A percentile compares a stretch with the other conserved stretches of the same genome.
phyloP scores from a whole-genome alignment of 495 filamentous ascomycete genomes.

The Astrocystis sublimbata region DNA sequence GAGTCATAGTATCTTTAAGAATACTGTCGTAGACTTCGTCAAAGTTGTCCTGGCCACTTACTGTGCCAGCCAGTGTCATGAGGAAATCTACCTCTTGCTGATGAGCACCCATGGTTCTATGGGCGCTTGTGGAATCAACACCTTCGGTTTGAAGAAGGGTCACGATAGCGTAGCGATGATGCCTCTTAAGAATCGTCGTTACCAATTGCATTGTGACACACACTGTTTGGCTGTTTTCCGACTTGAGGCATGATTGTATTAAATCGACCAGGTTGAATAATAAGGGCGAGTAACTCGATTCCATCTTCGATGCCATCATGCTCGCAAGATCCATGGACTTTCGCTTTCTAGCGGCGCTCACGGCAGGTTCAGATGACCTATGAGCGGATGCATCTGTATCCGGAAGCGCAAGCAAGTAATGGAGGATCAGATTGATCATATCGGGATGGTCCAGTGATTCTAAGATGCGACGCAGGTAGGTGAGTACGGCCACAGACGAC shows the following conservation, averaged over 20 bases:
- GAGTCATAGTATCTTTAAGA: conserved; percentile 71
- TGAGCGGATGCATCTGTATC: conserved; percentile 35
- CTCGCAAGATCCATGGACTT: conserved; percentile 88
- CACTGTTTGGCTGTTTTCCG: conserved; percentile 82
- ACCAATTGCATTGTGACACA: conserved; percentile 83
- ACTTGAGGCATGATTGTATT: conserved; percentile 80
- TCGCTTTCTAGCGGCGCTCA: conserved; percentile 71
- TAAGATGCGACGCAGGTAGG: conserved; percentile 86
- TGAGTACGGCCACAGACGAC: conserved; percentile 92
- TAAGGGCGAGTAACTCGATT: conserved; percentile 72
- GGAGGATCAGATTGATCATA: conserved; percentile 88
- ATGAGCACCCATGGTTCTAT: conserved; percentile 75
- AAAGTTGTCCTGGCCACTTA: conserved; percentile 69
- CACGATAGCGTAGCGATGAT: conserved; percentile 80
- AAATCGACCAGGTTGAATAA: conserved; percentile 93
- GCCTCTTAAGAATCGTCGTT: conserved; percentile 78
- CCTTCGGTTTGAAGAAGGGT: conserved; percentile 68
- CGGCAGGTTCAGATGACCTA: conserved; percentile 28
- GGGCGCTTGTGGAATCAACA: conserved; percentile 48
- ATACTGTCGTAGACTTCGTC: conserved; percentile 81
- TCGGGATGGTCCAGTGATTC: conserved; percentile 89
- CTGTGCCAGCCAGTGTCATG: conserved; percentile 67
- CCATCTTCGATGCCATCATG: conserved; percentile 67
- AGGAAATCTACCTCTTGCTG: conserved; percentile 77
- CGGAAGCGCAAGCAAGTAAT: conserved; percentile 83